Evolutionary conservation across 345 rosid species (phyloP).

Genomic region (Gossypium stocksii): DNA sequence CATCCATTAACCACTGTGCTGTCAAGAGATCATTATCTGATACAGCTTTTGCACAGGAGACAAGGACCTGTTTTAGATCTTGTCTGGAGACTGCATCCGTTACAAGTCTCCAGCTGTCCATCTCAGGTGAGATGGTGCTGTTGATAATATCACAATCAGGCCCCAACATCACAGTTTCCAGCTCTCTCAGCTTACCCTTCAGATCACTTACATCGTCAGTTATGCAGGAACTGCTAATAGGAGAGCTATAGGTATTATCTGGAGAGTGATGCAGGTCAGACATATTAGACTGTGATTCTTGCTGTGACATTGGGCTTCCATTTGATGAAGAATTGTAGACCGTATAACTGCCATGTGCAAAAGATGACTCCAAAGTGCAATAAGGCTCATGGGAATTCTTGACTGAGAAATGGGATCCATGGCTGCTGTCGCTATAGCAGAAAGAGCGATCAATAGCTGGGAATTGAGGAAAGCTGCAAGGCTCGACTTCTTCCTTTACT

Average conservation of each 20-base stretch:
- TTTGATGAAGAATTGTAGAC: conserved; percentile 39
- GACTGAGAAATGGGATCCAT: conserved; percentile 26
- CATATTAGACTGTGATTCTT: conserved; percentile 41
- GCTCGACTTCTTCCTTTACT: conserved; percentile 37
- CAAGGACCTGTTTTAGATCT: conserved; percentile 61
- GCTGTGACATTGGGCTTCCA: conserved; percentile 46
- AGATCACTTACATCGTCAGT: conserved; percentile 61
- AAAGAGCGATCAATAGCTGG: conserved; percentile 31
- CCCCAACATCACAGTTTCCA: conserved; percentile 85
- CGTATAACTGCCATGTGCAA: conserved; percentile 32
- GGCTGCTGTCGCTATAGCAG: conserved; percentile 25
- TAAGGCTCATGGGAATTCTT: conserved; percentile 37
- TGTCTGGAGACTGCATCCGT: conserved; percentile 47
- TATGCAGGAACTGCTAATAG: conserved; percentile 63
- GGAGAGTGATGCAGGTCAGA: conserved; percentile 46
- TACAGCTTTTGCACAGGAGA: conserved; percentile 72
- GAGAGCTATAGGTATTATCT: conserved; percentile 51
- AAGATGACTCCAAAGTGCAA: conserved; percentile 65
- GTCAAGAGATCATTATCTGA: conserved; percentile 60
- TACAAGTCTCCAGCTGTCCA: conserved; percentile 47
- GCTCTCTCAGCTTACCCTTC: conserved; percentile 65
- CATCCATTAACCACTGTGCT: conserved; percentile 68
- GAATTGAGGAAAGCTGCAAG: conserved; percentile 39
- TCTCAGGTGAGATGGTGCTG: conserved; percentile 22
- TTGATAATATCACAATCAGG: conserved; percentile 58